phyloP scores from a whole-genome alignment of 179 eudicot species.

The Beta macrorhiza region DNA sequence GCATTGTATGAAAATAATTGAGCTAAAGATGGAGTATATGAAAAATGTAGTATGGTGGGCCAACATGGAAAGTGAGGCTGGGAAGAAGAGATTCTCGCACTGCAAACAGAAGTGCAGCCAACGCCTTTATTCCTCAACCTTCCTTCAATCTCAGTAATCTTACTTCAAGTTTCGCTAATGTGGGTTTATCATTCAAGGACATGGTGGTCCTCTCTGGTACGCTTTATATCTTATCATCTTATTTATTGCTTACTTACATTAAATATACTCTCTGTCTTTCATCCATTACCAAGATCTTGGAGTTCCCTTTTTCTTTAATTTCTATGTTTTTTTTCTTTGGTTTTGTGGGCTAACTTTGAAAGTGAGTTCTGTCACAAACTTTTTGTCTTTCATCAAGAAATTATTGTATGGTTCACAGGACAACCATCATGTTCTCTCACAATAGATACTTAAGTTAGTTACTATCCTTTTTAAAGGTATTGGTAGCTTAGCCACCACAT shows the following conservation, averaged over 20 bases:
- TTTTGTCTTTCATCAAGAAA: too few species aligned
- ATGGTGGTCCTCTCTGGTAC: constrained; percentile 49
- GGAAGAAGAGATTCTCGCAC: constrained; percentile 54
- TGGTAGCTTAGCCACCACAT: too few species aligned
- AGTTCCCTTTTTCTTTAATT: not conserved
- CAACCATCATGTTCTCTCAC: too few species aligned
- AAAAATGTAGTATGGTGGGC: constrained; percentile 49
- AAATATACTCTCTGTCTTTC: not conserved
- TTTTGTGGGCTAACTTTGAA: too few species aligned
- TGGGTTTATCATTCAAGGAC: constrained; percentile 38
- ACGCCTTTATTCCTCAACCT: constrained; percentile 39
- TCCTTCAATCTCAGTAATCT: constrained; percentile 33
- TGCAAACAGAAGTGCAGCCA: constrained; percentile 44
- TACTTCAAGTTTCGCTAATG: constrained; percentile 30
- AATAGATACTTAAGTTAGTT: too few species aligned
- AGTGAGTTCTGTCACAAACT: too few species aligned
- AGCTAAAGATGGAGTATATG: not conserved
- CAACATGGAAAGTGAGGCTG: constrained; percentile 40
- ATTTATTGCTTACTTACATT: too few species aligned
- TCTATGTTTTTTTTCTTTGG: too few species aligned
- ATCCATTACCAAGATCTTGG: not conserved
- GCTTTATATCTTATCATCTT: constrained; percentile 32
- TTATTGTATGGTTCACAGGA: too few species aligned
- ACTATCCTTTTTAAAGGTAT: too few species aligned
- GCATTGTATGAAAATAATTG: not conserved